Conservation (phyloP, 1,284 basidiomycete species). For the Moesziomyces sp. region DNA sequence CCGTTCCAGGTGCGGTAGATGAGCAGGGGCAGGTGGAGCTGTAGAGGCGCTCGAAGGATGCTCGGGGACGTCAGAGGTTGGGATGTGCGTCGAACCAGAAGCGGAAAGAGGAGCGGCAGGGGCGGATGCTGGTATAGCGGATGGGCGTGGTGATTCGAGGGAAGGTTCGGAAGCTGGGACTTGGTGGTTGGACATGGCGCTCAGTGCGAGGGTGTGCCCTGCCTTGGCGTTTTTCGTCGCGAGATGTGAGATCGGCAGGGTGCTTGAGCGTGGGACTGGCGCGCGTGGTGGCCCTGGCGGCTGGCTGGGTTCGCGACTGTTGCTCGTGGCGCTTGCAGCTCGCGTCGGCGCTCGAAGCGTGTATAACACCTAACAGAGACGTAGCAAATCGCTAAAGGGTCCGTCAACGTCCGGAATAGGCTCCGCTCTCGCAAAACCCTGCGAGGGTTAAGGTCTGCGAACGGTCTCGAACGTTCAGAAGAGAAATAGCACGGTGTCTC, state of each 20-base stretch:
- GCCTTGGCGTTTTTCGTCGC: not conserved
- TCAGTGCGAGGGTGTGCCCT: constrained; percentile 4
- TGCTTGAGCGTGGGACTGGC: not conserved
- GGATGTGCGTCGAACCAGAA: constrained; percentile 1
- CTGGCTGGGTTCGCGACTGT: too few relatives aligned
- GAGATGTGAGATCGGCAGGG: constrained; percentile 28
- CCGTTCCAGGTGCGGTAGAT: constrained; percentile 15
- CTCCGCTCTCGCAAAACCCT: too few relatives aligned
- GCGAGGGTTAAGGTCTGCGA: too few relatives aligned
- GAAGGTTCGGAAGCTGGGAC: constrained; percentile 24
- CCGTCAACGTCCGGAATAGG: too few relatives aligned
- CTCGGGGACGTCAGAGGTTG: constrained; percentile 1
- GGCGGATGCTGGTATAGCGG: constrained; percentile 7
- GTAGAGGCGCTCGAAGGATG: not conserved
- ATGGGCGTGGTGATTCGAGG: constrained; percentile 21
- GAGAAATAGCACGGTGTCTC: too few relatives aligned
- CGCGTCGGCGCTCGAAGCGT: too few relatives aligned
- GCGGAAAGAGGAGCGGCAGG: constrained; percentile 2
- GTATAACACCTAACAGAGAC: too few relatives aligned
- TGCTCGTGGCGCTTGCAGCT: too few relatives aligned
- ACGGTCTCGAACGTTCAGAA: too few relatives aligned
- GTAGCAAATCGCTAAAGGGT: too few relatives aligned
- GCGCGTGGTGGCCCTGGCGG: too few relatives aligned
- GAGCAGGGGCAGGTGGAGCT: not conserved
- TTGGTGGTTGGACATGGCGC: constrained; percentile 30